Conservation (phyloP, 805 yeast genomes). For the Candida dendrica region DNA sequence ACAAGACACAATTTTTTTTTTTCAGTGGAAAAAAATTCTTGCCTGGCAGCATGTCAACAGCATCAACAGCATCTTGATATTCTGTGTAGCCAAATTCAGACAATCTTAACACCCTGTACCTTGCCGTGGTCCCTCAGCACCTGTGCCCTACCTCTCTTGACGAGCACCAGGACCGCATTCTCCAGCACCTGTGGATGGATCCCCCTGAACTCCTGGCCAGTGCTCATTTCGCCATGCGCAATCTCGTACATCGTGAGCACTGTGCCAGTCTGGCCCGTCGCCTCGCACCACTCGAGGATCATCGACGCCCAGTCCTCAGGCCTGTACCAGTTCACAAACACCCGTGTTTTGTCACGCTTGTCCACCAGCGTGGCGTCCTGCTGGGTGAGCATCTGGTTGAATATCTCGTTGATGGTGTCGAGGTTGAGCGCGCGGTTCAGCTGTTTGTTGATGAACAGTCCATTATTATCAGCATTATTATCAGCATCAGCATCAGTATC, state of each 20-base stretch:
- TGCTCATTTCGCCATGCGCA: conserved; percentile 52
- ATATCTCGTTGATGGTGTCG: conserved; percentile 48
- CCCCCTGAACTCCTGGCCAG: conserved; percentile 51
- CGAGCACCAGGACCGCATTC: conserved; percentile 48
- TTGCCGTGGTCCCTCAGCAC: conserved; percentile 58
- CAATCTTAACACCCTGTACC: conserved; percentile 74
- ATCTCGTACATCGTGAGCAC: conserved; percentile 81
- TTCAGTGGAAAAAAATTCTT: too few relatives aligned
- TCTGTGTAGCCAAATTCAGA: too few relatives aligned
- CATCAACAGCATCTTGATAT: too few relatives aligned
- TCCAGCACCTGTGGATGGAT: conserved; percentile 52
- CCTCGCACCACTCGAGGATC: conserved; percentile 64
- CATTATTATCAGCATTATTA: conserved; percentile 17
- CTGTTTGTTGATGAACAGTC: conserved; percentile 42
- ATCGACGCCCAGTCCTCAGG: conserved; percentile 62
- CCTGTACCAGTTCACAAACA: conserved; percentile 56
- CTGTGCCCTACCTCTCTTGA: conserved; percentile 66
- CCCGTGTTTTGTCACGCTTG: conserved; percentile 29
- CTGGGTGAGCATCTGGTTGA: conserved; percentile 46
- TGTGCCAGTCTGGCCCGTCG: conserved; percentile 69
- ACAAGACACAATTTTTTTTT: too few relatives aligned
- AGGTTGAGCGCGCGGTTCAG: conserved; percentile 49
- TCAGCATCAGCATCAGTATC: conserved; percentile 2
- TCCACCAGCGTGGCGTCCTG: conserved; percentile 52
- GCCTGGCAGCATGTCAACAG: too few relatives aligned